Base-by-base conservation (phyloP, 2,329 filamentous ascomycete species). In the Zymoseptoria crescenta region DNA sequence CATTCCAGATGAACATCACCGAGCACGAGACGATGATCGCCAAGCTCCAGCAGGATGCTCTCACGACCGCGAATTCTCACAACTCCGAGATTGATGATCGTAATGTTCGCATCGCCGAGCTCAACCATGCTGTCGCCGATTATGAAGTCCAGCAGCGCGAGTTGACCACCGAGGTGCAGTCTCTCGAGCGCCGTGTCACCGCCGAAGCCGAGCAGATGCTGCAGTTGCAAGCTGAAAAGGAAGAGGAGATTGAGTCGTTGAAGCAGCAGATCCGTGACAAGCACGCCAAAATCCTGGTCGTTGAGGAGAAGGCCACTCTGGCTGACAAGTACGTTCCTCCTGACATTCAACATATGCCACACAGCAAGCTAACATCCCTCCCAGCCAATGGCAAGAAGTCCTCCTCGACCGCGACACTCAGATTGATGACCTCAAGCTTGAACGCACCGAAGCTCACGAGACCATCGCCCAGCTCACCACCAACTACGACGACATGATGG, bases 371-470 rank as follows among this genome's bases (percentile, higher is more conserved):
- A 29, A 52, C 51, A 28, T 52, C 7, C 24, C 10, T 28, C 24
- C 13, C 19, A 52, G 51, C 16, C 51, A 52, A 52, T 74, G 77
- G 63, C 73, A 73, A 58, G 74, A 76, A 55, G 68, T 75, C 9
- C 68, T 76, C 20, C 68, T 69, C 10, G 71, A 71, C 9, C 70
- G 73, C 45, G 72, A 76, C 52, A 66, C 67, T 52, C 72, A 75
- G 52, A 75, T 78, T 56, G 69, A 70, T 16, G 59, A 64, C n/a
- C 69, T 77, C 56, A 61, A 60, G 19, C 54, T 58, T 16, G 57
- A 62, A 49, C 28, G 62, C 6, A 69, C 68, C 52, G 64, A 69
- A 24, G 65, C 60, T n/a, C 59, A 58, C 27, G 59, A 63, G 56
- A 65, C 58, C 59, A 58, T 68, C 27, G 56, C 67, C 9, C 67